These are phyloP conservation scores for Globisporangium orthogonon DNA, from an alignment of 352 stramenopile genomes.

Conservation along the genomic window DNA sequence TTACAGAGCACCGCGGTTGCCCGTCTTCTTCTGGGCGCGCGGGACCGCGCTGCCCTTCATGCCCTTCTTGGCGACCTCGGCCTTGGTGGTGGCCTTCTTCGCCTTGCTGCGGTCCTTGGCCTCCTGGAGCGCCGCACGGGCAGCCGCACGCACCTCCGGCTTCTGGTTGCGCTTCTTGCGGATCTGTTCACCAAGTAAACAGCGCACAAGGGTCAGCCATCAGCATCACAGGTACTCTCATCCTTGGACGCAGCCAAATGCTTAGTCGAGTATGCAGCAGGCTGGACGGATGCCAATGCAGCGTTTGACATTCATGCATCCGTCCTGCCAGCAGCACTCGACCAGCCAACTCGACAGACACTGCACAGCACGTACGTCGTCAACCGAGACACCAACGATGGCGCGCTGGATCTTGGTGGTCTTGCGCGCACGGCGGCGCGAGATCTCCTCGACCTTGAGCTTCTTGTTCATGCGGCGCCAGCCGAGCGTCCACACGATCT, in stretches of 20 bases:
- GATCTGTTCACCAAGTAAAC: conserved; percentile 48
- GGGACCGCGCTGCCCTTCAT: conserved; percentile 55
- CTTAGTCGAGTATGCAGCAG: background rate
- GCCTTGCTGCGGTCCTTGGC: conserved; percentile 87
- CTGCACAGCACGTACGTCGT: conserved; percentile 71
- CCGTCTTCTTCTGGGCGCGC: conserved; percentile 83
- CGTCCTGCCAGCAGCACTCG: background rate
- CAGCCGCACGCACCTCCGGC: conserved; percentile 87
- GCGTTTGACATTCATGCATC: no score
- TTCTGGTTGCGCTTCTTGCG: conserved; percentile 98
- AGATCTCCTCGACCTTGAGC: conserved; percentile 90
- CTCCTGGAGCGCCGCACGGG: conserved; percentile 86
- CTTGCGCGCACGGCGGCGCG: conserved; percentile 86
- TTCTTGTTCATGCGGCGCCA: conserved; percentile 99
- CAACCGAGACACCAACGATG: conserved; percentile 94
- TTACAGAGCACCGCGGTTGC: conserved; percentile 88
- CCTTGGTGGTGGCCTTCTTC: conserved; percentile 67
- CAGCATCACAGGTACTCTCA: no score
- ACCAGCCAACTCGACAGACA: background rate
- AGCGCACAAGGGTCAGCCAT: conserved; percentile 2
- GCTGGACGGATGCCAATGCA: background rate
- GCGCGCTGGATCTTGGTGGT: conserved; percentile 96
- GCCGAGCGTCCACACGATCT: conserved; percentile 97
- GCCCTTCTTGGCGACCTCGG: conserved; percentile 50
- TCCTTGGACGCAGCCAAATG: no score